Conservation (phyloP, 306 rosid genomes). For the Astragalus membranaceus region DNA sequence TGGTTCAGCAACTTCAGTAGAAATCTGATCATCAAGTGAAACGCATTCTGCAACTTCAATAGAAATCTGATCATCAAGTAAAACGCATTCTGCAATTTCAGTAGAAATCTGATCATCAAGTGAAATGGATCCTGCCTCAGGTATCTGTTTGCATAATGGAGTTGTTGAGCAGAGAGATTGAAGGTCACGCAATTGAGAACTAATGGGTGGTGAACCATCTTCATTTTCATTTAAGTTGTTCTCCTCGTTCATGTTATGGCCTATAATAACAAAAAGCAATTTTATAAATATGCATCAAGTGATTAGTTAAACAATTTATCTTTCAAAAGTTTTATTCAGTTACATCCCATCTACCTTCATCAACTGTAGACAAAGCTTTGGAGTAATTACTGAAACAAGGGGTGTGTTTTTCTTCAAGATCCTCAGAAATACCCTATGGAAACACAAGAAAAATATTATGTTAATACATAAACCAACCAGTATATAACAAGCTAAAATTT, state of each 20-base stretch:
- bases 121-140: conserved; percentile 22
- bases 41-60: not conserved
- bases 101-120: not conserved
- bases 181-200: conserved; percentile 55
- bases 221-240: conserved; percentile 22
- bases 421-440: conserved; percentile 31
- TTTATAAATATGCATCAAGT: not conserved
- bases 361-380: conserved; percentile 12
- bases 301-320: not conserved
- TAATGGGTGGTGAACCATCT: conserved; percentile 62
- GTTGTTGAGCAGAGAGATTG: conserved; percentile 46
- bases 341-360: conserved; percentile 43
- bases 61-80: conserved; percentile 3
- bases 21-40: conserved; percentile 25
- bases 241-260: conserved; percentile 33
- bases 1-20: conserved; percentile 43
- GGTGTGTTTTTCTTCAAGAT: conserved; percentile 23
- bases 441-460: not conserved
- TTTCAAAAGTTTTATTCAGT: not conserved
- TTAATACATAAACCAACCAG: not conserved
- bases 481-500: not conserved
- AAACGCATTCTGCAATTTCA: conserved; percentile 6
- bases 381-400: conserved; percentile 11
- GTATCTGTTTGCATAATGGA: conserved; percentile 27
- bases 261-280: conserved; percentile 30